A percentile compares a stretch with the other conserved stretches of the same genome.
phyloP scores from a whole-genome alignment of 371 early-diverging fungal species.

The Mortierella sp. region DNA sequence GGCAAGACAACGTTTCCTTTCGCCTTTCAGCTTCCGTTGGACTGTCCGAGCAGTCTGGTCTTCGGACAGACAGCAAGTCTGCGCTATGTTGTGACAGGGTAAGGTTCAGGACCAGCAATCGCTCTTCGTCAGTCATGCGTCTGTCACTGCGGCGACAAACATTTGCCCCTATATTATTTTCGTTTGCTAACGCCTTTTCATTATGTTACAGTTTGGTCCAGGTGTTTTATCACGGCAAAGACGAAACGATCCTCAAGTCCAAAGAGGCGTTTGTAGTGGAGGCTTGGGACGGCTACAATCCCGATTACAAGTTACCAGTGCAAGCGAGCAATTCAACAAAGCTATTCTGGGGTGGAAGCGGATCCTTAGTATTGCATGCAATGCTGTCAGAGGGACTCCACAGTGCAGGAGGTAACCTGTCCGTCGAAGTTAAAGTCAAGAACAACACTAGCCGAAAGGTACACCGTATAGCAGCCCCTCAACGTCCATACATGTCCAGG shows the following conservation, averaged over 20 bases:
- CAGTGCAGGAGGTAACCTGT: slow-evolving; percentile 61
- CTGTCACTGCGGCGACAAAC: slow-evolving; percentile 2
- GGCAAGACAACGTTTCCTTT: slow-evolving; percentile 73
- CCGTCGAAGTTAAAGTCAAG: slow-evolving; percentile 61
- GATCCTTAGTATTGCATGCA: slow-evolving; percentile 59
- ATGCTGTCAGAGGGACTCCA: slow-evolving; percentile 55
- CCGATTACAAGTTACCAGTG: slow-evolving; percentile 47
- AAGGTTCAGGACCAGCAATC: slow-evolving; percentile 6
- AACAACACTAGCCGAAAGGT: slow-evolving; percentile 64
- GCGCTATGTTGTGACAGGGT: slow-evolving; percentile 69
- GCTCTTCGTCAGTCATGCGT: slow-evolving; percentile 16
- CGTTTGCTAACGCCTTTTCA: background rate
- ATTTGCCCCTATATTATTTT: slow-evolving; percentile 1
- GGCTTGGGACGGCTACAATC: slow-evolving; percentile 59
- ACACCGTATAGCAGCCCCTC: background rate
- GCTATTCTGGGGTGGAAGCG: slow-evolving; percentile 61
- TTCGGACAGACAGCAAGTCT: slow-evolving; percentile 62
- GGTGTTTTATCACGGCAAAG: slow-evolving; percentile 57
- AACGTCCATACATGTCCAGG: background rate
- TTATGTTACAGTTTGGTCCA: slow-evolving; percentile 57
- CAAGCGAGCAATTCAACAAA: slow-evolving; percentile 56
- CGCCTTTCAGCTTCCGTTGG: slow-evolving; percentile 64
- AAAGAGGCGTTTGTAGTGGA: slow-evolving; percentile 68
- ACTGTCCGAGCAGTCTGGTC: slow-evolving; percentile 63
- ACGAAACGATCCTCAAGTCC: slow-evolving; percentile 61